A percentile compares a stretch with the other conserved stretches of the same genome.
Evolutionary conservation across 139 green algal species (phyloP).

Genomic region (Diplosphaera chodatii): DNA sequence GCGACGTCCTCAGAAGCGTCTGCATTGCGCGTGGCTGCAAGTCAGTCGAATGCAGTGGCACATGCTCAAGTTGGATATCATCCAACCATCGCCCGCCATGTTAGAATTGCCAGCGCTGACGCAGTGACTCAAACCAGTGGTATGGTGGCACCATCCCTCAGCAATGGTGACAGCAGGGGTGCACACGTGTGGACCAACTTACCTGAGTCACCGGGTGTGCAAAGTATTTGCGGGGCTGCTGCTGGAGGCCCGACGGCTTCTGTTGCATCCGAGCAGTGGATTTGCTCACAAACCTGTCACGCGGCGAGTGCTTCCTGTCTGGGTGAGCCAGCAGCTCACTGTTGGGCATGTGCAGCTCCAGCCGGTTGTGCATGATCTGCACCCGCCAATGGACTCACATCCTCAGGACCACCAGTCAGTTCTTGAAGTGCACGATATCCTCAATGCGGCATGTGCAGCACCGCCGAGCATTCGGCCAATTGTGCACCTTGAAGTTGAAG

Average conservation of each 20-base stretch:
- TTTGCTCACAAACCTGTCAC: background rate
- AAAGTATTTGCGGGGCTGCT: background rate
- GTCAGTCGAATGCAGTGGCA: too few species aligned
- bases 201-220: background rate
- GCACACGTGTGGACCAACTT: too few species aligned
- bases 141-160: too few species aligned
- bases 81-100: background rate
- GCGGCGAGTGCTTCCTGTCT: background rate
- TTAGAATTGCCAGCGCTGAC: too few species aligned
- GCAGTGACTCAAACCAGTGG: too few species aligned
- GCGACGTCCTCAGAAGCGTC: background rate
- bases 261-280: background rate
- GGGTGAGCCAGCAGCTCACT: slow-evolving; percentile 5
- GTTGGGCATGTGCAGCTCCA: slow-evolving; percentile 18
- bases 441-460: too few species aligned
- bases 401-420: too few species aligned
- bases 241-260: background rate
- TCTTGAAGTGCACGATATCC: too few species aligned
- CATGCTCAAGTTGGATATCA: too few species aligned
- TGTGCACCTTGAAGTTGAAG: slow-evolving; percentile 7
- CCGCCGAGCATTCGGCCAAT: too few species aligned
- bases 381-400: too few species aligned
- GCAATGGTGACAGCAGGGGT: too few species aligned
- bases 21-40: background rate
- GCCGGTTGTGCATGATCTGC: slow-evolving; percentile 1